phyloP scores from a whole-genome alignment of 176 grass and related monocot genomes.

The Urochloa ruziziensis region DNA sequence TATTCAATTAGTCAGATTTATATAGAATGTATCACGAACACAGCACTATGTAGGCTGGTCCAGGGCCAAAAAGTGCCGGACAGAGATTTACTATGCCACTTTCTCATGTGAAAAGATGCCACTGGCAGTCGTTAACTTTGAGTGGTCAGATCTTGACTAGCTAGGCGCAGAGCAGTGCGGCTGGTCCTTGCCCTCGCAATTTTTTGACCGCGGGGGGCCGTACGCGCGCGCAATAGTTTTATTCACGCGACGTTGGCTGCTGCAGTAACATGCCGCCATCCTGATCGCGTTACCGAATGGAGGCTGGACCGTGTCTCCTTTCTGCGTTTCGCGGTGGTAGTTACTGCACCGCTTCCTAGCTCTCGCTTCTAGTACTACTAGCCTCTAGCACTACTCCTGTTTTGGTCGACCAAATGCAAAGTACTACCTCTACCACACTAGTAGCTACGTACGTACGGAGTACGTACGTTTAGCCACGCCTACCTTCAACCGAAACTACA shows the following conservation, averaged over 20 bases:
- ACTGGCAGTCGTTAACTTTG: conserved; percentile 33
- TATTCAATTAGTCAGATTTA: too few relatives aligned
- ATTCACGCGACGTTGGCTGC: conserved; percentile 1
- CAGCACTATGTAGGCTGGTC: conserved; percentile 46
- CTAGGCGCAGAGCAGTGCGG: conserved; percentile 13
- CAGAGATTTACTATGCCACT: not conserved
- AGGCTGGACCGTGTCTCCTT: not conserved
- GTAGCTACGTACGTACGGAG: not conserved
- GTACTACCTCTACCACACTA: not conserved
- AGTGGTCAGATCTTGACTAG: conserved; percentile 59
- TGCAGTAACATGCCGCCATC: not conserved
- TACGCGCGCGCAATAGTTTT: conserved; percentile 15
- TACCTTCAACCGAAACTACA: not conserved
- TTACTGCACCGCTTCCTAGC: conserved; percentile 14
- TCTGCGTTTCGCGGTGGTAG: not conserved
- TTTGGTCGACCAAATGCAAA: conserved; percentile 7
- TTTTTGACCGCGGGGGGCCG: not conserved
- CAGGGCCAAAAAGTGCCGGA: conserved; percentile 18
- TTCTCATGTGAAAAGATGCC: conserved; percentile 58
- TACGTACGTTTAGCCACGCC: not conserved
- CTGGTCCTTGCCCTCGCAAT: not conserved
- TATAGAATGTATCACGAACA: too few relatives aligned
- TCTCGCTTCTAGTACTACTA: not conserved
- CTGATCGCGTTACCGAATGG: too few relatives aligned
- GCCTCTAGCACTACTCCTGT: not conserved